Conservation (phyloP, 441 rosid species). For the California macrophylla region DNA sequence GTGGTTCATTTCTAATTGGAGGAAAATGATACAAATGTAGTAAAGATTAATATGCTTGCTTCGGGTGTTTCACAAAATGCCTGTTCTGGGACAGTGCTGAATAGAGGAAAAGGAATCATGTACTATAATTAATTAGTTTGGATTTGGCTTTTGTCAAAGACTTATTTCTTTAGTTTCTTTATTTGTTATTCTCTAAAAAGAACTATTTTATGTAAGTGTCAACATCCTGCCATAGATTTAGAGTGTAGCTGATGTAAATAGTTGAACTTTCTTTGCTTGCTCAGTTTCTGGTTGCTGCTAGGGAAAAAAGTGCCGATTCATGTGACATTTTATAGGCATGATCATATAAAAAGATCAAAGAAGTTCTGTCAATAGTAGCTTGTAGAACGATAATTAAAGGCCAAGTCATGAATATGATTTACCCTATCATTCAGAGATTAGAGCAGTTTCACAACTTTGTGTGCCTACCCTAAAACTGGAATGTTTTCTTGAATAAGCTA, state of each 20-base stretch:
- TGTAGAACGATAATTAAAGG: no score
- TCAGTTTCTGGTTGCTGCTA: background rate
- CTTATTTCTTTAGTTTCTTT: background rate
- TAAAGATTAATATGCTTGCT: no score
- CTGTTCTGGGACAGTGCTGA: no score
- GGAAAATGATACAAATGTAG: no score
- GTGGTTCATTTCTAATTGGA: no score
- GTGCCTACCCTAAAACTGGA: no score
- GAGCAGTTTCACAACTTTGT: background rate
- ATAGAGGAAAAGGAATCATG: no score
- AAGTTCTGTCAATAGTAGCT: background rate
- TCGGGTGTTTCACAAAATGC: no score
- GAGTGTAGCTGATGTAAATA: background rate
- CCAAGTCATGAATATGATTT: background rate
- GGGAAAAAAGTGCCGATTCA: background rate
- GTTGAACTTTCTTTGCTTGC: background rate
- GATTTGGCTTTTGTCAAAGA: background rate
- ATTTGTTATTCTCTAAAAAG: background rate
- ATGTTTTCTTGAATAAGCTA: no score
- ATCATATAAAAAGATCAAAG: background rate
- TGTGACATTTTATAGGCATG: background rate
- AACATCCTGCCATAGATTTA: background rate
- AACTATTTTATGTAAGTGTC: background rate
- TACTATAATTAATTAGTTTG: no score
- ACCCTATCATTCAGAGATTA: background rate